Conservation (phyloP, 306 rosid genomes). For the Notholithocarpus densiflorus region DNA sequence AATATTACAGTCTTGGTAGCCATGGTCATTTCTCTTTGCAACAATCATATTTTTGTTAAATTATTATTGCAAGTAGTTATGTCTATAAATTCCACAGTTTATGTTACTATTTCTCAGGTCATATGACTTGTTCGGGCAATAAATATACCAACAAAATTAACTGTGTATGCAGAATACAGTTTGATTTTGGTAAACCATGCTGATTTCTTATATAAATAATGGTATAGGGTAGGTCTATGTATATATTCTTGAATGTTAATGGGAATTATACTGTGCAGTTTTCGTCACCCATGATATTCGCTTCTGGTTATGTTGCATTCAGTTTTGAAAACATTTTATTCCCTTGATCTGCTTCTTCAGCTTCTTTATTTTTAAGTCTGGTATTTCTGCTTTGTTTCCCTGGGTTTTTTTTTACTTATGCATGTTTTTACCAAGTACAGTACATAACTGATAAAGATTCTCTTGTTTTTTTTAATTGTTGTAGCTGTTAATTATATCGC, state of each 20-base stretch:
- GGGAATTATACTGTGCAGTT: not conserved
- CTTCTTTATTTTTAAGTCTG: not conserved
- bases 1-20: not conserved
- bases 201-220: not conserved
- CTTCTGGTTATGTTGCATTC: not conserved
- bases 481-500: constrained; percentile 55
- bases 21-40: not conserved
- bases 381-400: not conserved
- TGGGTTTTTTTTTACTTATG: not conserved
- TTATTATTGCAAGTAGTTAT: not conserved
- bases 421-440: not conserved
- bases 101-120: not conserved
- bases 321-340: not conserved
- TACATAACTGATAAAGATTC: constrained; percentile 1
- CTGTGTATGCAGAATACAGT: not conserved
- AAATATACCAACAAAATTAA: not conserved
- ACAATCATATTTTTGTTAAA: not conserved
- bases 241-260: not conserved
- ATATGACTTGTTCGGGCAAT: not conserved
- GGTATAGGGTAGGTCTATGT: not conserved
- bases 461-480: not conserved
- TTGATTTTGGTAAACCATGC: not conserved
- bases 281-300: not conserved
- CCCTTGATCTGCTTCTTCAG: not conserved
- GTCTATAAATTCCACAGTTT: not conserved